Evolutionary conservation across 148 eudicot genomes (phyloP).

Genomic region (Persicaria maculosa): DNA sequence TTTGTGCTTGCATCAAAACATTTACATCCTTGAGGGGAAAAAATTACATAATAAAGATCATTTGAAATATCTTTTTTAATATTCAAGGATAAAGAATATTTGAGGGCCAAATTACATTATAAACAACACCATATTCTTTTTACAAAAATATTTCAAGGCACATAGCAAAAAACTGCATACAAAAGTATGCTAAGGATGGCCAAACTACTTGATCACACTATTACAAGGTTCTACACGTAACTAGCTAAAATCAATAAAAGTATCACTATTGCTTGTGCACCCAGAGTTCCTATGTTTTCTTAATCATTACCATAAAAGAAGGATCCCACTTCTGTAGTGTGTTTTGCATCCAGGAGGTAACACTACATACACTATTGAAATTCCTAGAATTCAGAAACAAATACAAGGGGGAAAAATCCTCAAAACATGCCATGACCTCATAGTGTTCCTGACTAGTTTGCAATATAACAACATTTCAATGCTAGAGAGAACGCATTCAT

Average conservation of each 20-base stretch:
- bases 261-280: background rate
- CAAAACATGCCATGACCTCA: background rate
- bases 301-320: background rate
- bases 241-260: background rate
- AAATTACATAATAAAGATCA: too few relatives aligned
- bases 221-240: background rate
- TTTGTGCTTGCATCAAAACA: too few relatives aligned
- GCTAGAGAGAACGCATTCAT: conserved; percentile 10
- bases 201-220: background rate
- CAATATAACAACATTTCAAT: background rate
- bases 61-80: too few relatives aligned
- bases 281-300: background rate
- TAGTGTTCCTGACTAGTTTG: background rate
- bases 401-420: background rate
- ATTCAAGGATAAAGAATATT: background rate
- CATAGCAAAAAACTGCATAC: too few relatives aligned
- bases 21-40: too few relatives aligned
- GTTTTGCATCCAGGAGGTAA: background rate
- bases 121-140: too few relatives aligned
- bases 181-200: background rate
- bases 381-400: background rate
- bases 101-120: background rate
- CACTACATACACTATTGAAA: background rate
- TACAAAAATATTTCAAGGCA: too few relatives aligned
- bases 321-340: background rate